Base-by-base conservation (phyloP, 345 rosid genomes). In the Corchorus olitorius region DNA sequence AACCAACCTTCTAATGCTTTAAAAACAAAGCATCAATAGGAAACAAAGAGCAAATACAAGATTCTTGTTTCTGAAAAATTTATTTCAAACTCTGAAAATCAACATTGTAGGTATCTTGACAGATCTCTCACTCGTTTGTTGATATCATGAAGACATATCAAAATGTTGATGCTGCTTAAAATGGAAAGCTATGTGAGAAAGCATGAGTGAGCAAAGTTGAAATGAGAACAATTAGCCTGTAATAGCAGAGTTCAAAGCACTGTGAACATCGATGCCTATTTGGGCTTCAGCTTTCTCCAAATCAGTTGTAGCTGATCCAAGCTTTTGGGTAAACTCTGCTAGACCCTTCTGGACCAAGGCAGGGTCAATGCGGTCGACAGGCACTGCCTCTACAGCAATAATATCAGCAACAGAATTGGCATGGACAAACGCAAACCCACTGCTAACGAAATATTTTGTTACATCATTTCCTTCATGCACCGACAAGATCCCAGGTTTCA, bases 241-340 rank as follows among this genome's bases (percentile, higher is more conserved):
- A 54, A 89, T 84, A 72, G 91, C 89, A 52, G 85, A 84, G 78
- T 86, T 92, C 72, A 92, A 89, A 54, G 89, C 93, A 82, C 97
- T 89, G 84, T 92, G 92, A 62, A 92, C 87, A 70, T 92, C 94
- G 53, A 92, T 75, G 9, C 97, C 97, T 65, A 90, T 88, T 85
- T 93, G 99, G 20, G 99, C 98, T 62, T 93, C 97, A 17, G 97
- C 94, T 86, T 88, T 95, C 85, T 89, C 94, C 78, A 87, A 80
- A 62, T 89, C 94, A 0, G 96, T 90, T 16, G 92, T 67, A 10
- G 99, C 98, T 19, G 98, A 88, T 58, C 83, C 84, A 53, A 89
- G 89, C 81, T 88, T 89, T 86, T 88, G 94, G 22, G 83, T 82
- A 88, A 89, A 95, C 43, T 95, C 93, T 62, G 93, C 85, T n/a